Evolutionary conservation across 345 rosid species (phyloP), one percentile per base, ranked within the genome.

Genomic region (Populus deltoides): DNA sequence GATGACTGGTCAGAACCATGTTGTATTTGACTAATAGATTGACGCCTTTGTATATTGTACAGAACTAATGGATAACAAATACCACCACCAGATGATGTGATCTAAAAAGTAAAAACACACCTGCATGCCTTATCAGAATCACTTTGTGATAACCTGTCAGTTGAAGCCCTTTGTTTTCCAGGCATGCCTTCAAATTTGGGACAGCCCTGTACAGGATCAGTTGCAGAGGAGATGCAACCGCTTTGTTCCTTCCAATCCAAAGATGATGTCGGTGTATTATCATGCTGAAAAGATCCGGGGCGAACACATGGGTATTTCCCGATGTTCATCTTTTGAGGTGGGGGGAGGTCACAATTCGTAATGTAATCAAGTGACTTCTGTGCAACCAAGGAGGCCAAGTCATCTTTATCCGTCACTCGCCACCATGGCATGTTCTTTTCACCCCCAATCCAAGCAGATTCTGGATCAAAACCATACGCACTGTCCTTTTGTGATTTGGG

Each of bases 301-400:
- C 75, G 75, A 16, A 80, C 80, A 77, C 76, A 79, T 38, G 88
- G 86, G 80, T 84, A 81, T 77, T 83, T 87, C 81, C 88, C 77
- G 25, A 78, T 24, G 12, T 85, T 86, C 81, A 82, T 66, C 82
- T 88, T 90, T 86, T 86, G 94, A 11, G 97, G 93, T 24, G 90
- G 92, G 53, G 98, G 99, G 53, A 96, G 91, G 82, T 93, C 98
- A 84, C 97, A 93, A 77, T 93, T 96, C 82, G 86, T 93, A 51
- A 96, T 78, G 77, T 75, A 89, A 74, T 88, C 90, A 1, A 88
- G 85, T 49, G 99, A 96, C 80, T 83, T 92, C 71, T 88, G 91
- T 22, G 99, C 97, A 83, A 96, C 94, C 80, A 93, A 89, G 29
- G 91, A 92, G 70, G 98, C 97, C 83, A 96, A 79, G 59, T 96